Conservation (phyloP, 306 rosid species). For the Crotalaria pallida region DNA sequence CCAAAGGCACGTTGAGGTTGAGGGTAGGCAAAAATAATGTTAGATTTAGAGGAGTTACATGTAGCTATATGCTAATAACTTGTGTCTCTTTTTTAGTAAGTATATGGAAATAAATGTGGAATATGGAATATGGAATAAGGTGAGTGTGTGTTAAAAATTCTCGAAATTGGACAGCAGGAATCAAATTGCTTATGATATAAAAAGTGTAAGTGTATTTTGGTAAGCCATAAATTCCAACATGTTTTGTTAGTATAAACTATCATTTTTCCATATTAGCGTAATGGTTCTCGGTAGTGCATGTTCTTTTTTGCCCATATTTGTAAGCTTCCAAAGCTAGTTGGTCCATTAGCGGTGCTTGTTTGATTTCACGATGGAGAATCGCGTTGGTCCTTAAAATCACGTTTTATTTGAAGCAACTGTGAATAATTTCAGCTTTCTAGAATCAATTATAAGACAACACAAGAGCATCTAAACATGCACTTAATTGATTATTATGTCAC, state of each 20-base stretch:
- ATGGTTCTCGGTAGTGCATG: neutral
- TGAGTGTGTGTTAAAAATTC: neutral
- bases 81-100: neutral
- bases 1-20: slow-evolving; percentile 25
- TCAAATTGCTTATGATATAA: neutral
- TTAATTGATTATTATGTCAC: neutral
- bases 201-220: neutral
- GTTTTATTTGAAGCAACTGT: no score
- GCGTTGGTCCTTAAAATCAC: no score
- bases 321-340: neutral
- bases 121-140: neutral
- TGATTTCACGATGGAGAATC: no score
- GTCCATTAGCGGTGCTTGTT: no score
- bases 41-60: neutral
- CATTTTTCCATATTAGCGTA: neutral
- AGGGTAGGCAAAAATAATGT: neutral
- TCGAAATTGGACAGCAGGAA: neutral
- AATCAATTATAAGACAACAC: no score
- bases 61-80: neutral
- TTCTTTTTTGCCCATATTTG: neutral
- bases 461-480: no score
- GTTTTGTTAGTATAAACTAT: neutral
- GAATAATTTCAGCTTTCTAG: no score
- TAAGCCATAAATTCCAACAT: neutral
- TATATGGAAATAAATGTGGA: no score